These are phyloP conservation scores for Physcomitrium patens DNA, from an alignment of 225 moss, liverwort and hornwort species.

Conservation along the genomic window DNA sequence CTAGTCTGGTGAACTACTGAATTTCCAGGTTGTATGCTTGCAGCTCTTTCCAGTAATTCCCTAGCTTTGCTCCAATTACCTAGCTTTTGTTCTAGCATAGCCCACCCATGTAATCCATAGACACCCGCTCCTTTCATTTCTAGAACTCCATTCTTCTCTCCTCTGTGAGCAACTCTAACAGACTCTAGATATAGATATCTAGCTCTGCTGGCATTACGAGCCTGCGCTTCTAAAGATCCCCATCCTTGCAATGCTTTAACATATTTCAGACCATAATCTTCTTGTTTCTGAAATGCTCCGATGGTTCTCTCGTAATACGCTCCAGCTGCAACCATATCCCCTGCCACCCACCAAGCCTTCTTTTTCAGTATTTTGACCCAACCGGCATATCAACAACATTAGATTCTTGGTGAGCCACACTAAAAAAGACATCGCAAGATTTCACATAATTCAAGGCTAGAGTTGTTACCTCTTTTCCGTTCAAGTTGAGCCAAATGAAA, in stretches of 20 bases:
- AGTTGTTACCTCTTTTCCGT: slow-evolving; percentile 63
- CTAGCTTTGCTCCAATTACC: slow-evolving; percentile 93
- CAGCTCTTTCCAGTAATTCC: slow-evolving; percentile 78
- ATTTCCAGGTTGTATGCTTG: slow-evolving; percentile 82
- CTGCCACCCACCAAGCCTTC: slow-evolving; percentile 38
- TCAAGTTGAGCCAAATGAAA: slow-evolving; percentile 79
- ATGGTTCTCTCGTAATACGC: slow-evolving; percentile 70
- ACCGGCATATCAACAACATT: too few relatives aligned
- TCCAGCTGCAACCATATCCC: slow-evolving; percentile 74
- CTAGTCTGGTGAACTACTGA: slow-evolving; percentile 87
- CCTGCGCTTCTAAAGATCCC: slow-evolving; percentile 85
- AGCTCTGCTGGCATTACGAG: slow-evolving; percentile 62
- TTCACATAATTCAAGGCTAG: not conserved
- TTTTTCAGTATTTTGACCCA: too few relatives aligned
- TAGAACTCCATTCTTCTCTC: slow-evolving; percentile 61
- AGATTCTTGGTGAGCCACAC: too few relatives aligned
- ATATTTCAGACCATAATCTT: slow-evolving; percentile 55
- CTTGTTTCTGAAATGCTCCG: slow-evolving; percentile 50
- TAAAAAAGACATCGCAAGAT: slow-evolving; percentile 20
- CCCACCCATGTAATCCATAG: slow-evolving; percentile 91
- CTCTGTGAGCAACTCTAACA: slow-evolving; percentile 60
- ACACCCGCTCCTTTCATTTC: slow-evolving; percentile 74
- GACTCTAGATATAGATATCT: slow-evolving; percentile 71
- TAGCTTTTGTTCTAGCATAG: slow-evolving; percentile 76
- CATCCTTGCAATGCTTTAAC: slow-evolving; percentile 84